A percentile compares a stretch with the other conserved stretches of the same genome.
Conservation (phyloP, 116 monocot genomes). For the Cymodocea nodosa region DNA sequence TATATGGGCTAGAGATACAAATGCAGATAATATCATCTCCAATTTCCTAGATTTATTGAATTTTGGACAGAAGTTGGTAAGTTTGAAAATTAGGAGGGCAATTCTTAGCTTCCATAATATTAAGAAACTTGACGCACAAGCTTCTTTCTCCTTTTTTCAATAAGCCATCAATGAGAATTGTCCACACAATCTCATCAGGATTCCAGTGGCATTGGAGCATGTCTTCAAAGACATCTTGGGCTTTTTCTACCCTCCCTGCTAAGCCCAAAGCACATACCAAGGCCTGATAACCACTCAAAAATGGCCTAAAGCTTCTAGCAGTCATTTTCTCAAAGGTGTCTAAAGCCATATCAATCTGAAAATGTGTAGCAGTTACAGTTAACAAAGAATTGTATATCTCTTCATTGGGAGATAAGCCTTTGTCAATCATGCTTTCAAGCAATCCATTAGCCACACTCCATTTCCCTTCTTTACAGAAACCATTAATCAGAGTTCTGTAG, state of each 20-base stretch:
- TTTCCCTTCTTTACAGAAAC: slow-evolving; percentile 60
- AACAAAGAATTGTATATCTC: slow-evolving; percentile 49
- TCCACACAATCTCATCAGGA: slow-evolving; percentile 90
- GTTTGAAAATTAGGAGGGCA: slow-evolving; percentile 39
- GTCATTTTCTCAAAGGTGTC: slow-evolving; percentile 35
- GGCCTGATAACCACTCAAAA: slow-evolving; percentile 37
- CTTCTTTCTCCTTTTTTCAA: slow-evolving; percentile 34
- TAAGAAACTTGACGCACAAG: slow-evolving; percentile 56
- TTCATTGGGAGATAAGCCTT: slow-evolving; percentile 44
- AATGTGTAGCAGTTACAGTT: slow-evolving; percentile 23
- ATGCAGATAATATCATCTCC: background rate
- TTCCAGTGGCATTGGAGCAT: slow-evolving; percentile 52
- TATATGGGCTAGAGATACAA: background rate
- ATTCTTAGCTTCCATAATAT: slow-evolving; percentile 50
- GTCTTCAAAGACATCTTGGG: slow-evolving; percentile 39
- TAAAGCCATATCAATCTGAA: slow-evolving; percentile 51
- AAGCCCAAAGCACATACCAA: slow-evolving; percentile 65
- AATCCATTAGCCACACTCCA: slow-evolving; percentile 66
- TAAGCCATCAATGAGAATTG: slow-evolving; percentile 79
- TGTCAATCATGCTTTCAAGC: slow-evolving; percentile 28
- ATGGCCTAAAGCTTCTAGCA: slow-evolving; percentile 28
- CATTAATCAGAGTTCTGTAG: slow-evolving; percentile 32
- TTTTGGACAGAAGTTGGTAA: slow-evolving; percentile 28
- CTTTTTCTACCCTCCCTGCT: slow-evolving; percentile 34
- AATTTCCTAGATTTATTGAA: slow-evolving; percentile 10